Evolutionary conservation across 1,284 basidiomycete genomes (phyloP), one percentile per base, ranked within the genome.

Genomic region (Sparassis latifolia): DNA sequence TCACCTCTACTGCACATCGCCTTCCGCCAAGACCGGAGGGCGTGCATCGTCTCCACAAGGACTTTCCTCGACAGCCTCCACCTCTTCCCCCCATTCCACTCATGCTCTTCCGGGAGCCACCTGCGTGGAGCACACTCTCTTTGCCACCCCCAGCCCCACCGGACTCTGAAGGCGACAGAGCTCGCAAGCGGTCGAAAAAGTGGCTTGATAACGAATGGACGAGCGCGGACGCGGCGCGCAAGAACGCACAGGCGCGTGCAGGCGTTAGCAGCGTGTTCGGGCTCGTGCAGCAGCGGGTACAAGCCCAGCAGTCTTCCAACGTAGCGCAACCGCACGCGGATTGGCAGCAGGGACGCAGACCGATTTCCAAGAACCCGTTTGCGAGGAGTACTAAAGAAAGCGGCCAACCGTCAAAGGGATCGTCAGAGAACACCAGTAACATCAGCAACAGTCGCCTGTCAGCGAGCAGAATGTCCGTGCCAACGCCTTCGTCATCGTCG

Each of bases 31-130:
- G 40, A 9, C 40, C 9, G 28, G 28, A 27, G 10, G 40, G 40
- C 27, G 40, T 6, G 20, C 40, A 6, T 28, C 40, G 20, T 7
- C 10, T 10, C 9, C 10, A 28, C 40, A 12, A 42, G 40, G 40
- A 28, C 7, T 42, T 6, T 6, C 10, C 40, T 42, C 28, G 20
- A 7, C 10, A 9, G 5, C 40, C 28, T 10, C 40, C 40, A 9
- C 27, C 9, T 28, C 7, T 28, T 9, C 27, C 42, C 5, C 32
- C 32, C 12, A 32, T 66, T 27, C 54, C 57, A 10, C 62, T 76
- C 29, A 73, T 72, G 66, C 71, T 80, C 27, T 76, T 69, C 56
- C 74, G 78, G 5, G 51, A 60, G 2, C 73, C 72, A 1, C 73
- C 71, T 2, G 65, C 72, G 10, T 77, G 73, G 74, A 58, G 52